phyloP scores from a whole-genome alignment of 2,329 filamentous ascomycete species.

The Phialocephala sp. region DNA sequence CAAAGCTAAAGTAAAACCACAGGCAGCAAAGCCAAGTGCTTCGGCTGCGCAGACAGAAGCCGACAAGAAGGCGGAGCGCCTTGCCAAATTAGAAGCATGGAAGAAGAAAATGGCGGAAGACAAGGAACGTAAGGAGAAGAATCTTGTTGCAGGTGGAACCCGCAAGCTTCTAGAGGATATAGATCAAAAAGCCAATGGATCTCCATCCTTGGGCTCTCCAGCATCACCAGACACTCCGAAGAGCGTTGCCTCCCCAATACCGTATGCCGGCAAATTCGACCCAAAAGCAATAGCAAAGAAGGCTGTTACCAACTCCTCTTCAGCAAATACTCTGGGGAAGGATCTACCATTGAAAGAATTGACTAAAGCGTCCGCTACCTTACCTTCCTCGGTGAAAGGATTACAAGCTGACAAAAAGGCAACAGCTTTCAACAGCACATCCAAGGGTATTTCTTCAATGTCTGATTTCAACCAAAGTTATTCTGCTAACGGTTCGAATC shows the following conservation, averaged over 20 bases:
- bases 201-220: conserved; percentile 52
- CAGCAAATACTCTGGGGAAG: conserved; percentile 59
- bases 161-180: conserved; percentile 74
- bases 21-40: conserved; percentile 61
- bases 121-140: conserved; percentile 73
- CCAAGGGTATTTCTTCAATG: conserved; percentile 45
- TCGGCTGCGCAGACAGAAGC: conserved; percentile 65
- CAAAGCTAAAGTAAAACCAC: conserved; percentile 33
- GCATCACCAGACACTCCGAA: conserved; percentile 55
- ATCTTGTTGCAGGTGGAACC: conserved; percentile 68
- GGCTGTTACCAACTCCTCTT: conserved; percentile 63
- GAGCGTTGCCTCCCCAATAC: conserved; percentile 56
- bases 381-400: conserved; percentile 47
- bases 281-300: conserved; percentile 87
- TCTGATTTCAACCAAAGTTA: background rate
- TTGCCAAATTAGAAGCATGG: conserved; percentile 87
- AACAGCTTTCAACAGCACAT: conserved; percentile 47
- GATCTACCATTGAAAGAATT: conserved; percentile 57
- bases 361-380: conserved; percentile 51
- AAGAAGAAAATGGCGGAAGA: conserved; percentile 84
- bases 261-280: conserved; percentile 82
- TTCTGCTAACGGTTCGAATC: conserved; percentile 29
- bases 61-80: conserved; percentile 79
- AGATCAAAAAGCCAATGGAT: conserved; percentile 67
- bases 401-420: conserved; percentile 50